Evolutionary conservation across 2,329 filamentous ascomycete species (phyloP), one percentile per base, ranked within the genome.

Genomic region (Ascochyta koolunga): DNA sequence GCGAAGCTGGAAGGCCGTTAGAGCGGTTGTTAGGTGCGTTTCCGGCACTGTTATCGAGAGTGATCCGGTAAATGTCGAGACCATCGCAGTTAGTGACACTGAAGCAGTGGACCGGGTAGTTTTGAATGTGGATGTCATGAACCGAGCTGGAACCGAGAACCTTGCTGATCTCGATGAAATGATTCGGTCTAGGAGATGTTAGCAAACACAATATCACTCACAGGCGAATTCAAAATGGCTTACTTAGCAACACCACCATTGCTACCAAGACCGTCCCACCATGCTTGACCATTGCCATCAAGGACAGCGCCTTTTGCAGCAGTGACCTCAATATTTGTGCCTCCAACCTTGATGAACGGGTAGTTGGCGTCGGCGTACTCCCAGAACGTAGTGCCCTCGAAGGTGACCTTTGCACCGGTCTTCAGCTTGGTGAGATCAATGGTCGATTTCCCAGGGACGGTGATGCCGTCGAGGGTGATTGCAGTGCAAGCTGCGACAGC

Each of bases 281-380:
- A 82, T 24, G 54, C 6, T 76, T 72, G 13, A 73, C 76, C 21
- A 72, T 71, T 9, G 50, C 48, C 21, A 64, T 87, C 83, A 31
- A 87, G 73, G 9, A 80, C 73, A 31, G 84, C 78, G n/a, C 82
- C 86, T 1, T 74, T 80, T 10, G 79, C 76, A 27, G 85, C 86
- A 49, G 79, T 83, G 58, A 88, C 84, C 57, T 80, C 83, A 64
- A 88, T 82, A 55, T 85, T 66, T 43, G 62, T 73, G 27, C 87
- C 87, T 1, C 81, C 82, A 56, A 89, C 77, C 25, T 80, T 80
- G 63, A 90, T 79, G n/a, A 90, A 77, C 31, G 87, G 87, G 0
- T 87, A 54, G 40, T 46, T 50, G 11, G 35, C 45, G 19, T 54
- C 35, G 7, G 31, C 35, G 29, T 50, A 54, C 5, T 54, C 35